phyloP scores from a whole-genome alignment of 805 yeast genomes.

The Saccharomycopsis capsularis region DNA sequence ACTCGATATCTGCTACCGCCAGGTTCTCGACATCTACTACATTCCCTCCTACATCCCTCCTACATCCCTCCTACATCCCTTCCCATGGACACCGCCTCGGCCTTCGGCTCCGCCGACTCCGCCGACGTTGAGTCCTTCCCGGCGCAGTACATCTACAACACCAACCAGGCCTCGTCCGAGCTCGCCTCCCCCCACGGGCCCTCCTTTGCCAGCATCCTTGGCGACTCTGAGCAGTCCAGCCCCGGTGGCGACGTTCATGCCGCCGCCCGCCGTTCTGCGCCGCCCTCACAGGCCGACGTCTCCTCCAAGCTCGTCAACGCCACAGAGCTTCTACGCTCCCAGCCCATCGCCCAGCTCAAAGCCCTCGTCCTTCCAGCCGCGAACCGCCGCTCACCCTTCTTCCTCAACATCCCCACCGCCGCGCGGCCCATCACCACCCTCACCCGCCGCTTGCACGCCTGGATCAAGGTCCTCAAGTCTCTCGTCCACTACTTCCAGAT shows the following conservation, averaged over 20 bases:
- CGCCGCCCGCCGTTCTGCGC: neutral
- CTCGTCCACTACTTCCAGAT: conserved; percentile 14
- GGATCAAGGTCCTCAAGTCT: conserved; percentile 17
- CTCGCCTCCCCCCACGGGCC: no score
- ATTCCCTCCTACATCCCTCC: neutral
- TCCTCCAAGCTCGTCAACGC: neutral
- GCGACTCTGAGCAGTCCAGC: neutral
- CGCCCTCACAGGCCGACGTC: neutral
- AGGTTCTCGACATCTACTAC: neutral
- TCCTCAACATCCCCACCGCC: conserved; percentile 11
- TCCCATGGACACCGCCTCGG: neutral
- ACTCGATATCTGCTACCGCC: neutral
- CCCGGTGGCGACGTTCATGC: neutral
- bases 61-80: neutral
- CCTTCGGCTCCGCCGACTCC: neutral
- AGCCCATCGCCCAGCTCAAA: neutral
- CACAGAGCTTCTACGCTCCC: neutral
- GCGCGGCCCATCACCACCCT: conserved; percentile 13
- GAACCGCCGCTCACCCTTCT: conserved; percentile 15
- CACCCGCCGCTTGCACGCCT: conserved; percentile 14
- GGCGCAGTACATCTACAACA: neutral
- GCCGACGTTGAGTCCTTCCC: neutral
- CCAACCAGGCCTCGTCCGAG: neutral
- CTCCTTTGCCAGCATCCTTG: no score
- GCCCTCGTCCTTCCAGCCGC: conserved; percentile 9